These are phyloP conservation scores for Apophysomyces ossiformis DNA, from an alignment of 371 early-diverging fungal species.

Conservation along the genomic window DNA sequence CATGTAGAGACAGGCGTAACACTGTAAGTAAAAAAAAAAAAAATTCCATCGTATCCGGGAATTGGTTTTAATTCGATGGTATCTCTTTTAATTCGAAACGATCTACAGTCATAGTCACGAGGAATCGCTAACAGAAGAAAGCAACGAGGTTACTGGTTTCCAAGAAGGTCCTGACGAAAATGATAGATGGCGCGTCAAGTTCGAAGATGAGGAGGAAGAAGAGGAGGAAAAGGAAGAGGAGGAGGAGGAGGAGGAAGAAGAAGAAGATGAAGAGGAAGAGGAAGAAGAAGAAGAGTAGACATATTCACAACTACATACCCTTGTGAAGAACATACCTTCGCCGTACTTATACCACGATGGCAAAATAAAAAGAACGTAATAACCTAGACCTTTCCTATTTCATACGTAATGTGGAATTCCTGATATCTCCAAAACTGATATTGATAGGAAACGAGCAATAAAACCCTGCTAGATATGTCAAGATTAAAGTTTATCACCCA, in stretches of 20 bases:
- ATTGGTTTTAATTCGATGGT: no score
- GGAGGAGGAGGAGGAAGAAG: slow-evolving; percentile 17
- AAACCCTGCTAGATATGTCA: no score
- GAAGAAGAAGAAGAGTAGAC: slow-evolving; percentile 12
- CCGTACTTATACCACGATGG: background rate
- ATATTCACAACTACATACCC: background rate
- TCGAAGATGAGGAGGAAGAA: slow-evolving; percentile 25
- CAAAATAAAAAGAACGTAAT: no score
- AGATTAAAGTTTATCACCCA: no score
- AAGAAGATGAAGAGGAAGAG: slow-evolving; percentile 18
- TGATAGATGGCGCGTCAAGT: slow-evolving; percentile 56
- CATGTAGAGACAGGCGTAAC: slow-evolving; percentile 56
- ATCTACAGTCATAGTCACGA: slow-evolving; percentile 50
- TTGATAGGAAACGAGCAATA: no score
- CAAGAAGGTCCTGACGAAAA: slow-evolving; percentile 58
- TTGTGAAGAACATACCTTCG: slow-evolving; percentile 4
- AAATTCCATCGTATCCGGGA: no score
- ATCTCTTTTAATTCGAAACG: background rate
- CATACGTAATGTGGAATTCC: background rate
- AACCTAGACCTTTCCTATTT: no score
- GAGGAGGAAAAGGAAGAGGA: slow-evolving; percentile 17
- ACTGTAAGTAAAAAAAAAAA: slow-evolving; percentile 36
- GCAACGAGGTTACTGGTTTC: slow-evolving; percentile 57
- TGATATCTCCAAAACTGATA: no score
- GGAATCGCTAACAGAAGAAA: slow-evolving; percentile 36